These are phyloP conservation scores for Blastocystis sp. DNA, from an alignment of 352 stramenopile genomes.

Conservation along the genomic window DNA sequence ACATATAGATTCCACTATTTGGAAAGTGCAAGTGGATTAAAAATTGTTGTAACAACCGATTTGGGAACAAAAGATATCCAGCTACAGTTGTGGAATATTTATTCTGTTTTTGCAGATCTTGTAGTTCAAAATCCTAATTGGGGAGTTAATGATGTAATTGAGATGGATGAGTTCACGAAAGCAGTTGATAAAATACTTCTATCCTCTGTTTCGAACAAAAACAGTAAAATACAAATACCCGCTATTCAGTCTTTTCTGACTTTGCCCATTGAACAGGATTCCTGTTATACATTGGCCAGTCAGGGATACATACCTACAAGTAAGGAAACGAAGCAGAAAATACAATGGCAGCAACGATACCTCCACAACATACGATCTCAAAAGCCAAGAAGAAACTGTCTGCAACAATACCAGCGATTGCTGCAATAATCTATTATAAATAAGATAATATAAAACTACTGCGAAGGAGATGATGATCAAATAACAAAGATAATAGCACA, in stretches of 20 bases:
- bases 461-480: slow-evolving; percentile 47
- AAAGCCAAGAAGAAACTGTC: slow-evolving; percentile 61
- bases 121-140: slow-evolving; percentile 59
- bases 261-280: slow-evolving; percentile 32
- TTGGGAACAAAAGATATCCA: not conserved
- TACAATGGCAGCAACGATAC: slow-evolving; percentile 50
- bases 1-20: slow-evolving; percentile 62
- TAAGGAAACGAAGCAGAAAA: not conserved
- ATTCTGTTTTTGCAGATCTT: not conserved
- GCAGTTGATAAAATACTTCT: slow-evolving; percentile 40
- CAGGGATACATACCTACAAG: slow-evolving; percentile 41
- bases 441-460: not conserved
- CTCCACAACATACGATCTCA: not conserved
- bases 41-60: slow-evolving; percentile 43
- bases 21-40: slow-evolving; percentile 7
- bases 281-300: slow-evolving; percentile 56
- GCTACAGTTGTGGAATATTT: slow-evolving; percentile 34
- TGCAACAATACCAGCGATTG: slow-evolving; percentile 26
- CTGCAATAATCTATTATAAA: slow-evolving; percentile 22
- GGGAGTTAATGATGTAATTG: slow-evolving; percentile 31
- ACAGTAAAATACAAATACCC: not conserved
- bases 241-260: slow-evolving; percentile 11
- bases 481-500: slow-evolving; percentile 41
- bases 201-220: slow-evolving; percentile 27
- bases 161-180: slow-evolving; percentile 17